Percentiles rank a stretch among this genome's conserved stretches.
phyloP scores from a whole-genome alignment of 2,329 filamentous ascomycete genomes.

The Alternaria arbusti region DNA sequence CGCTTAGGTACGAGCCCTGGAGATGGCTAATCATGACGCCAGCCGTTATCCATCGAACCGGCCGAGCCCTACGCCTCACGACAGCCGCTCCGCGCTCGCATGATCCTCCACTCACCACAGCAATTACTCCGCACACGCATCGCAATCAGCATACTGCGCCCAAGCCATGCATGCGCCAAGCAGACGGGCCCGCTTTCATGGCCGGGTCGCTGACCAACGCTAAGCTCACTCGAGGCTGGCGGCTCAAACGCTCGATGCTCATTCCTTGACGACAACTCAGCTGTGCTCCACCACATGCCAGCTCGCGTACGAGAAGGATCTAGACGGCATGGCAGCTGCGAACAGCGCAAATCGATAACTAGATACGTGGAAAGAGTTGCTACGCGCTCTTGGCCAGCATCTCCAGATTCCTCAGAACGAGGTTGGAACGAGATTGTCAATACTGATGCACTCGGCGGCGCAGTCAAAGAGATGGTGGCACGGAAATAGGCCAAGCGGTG shows the following conservation, averaged over 20 bases:
- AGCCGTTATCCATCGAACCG: neutral
- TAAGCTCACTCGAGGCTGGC: constrained; percentile 4
- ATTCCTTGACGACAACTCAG: constrained; percentile 12
- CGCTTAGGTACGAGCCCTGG: neutral
- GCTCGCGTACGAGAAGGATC: neutral
- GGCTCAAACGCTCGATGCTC: constrained; percentile 2
- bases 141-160: constrained; percentile 3
- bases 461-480: neutral
- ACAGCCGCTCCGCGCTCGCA: constrained; percentile 3
- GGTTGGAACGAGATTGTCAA: neutral
- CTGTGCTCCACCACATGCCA: constrained; percentile 2
- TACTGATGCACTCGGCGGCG: neutral
- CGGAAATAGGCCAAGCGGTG: constrained; percentile 1
- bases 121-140: neutral
- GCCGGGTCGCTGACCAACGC: neutral
- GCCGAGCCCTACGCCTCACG: neutral
- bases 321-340: constrained; percentile 1
- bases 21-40: neutral
- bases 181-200: neutral
- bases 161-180: constrained; percentile 8
- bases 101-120: neutral
- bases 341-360: neutral
- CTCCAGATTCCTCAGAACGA: neutral
- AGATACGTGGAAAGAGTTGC: neutral
- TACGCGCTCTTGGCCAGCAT: neutral